Base-by-base conservation (phyloP, 2,329 filamentous ascomycete genomes). In the Zymoseptoria pseudotritici region DNA sequence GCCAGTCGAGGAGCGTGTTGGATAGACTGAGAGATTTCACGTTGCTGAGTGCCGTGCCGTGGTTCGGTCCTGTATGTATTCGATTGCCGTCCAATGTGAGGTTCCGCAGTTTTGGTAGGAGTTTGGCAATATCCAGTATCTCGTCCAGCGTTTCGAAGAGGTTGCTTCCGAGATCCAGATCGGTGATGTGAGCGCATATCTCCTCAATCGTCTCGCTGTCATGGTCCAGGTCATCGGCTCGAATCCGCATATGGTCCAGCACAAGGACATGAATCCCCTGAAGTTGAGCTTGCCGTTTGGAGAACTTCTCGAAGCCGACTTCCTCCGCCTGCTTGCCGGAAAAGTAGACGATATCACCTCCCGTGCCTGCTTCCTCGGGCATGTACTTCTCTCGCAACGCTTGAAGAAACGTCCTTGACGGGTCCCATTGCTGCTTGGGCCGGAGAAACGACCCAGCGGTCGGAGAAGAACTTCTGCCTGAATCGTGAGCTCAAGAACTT, bases 221-320 rank as follows among this genome's bases (percentile, higher is more conserved):
- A 21, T 66, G 59, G 2, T 61, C 56, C 19, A 49, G 26, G 2
- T 26, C 42, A 2, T 58, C 50, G 24, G 63, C 53, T 7, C 73
- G 74, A 63, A 97, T 82, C 55, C 84, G 80, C 70, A 90, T 76
- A 13, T 88, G 86, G 75, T 97, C 92, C 7, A 99, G 79, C 49
- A 97, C 84, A 55, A 95, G 86, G 58, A 92, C 86, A 66, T 83
- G 87, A 61, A 97, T 81, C 68, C 94, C 89, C 58, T 87, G 79
- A 31, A 97, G 79, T 70, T 88, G 80, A 66, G 91, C 88, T 69
- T 95, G 86, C 74, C 92, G 85, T 65, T 83, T 83, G 51, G 88
- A 85, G 66, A 97, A 90, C 79, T 97, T 97, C 67, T 96, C 91
- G 67, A 97, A 97, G 29, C 94, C 94, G 36, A 97, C 85, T 76